Evolutionary conservation across 2,329 filamentous ascomycete genomes (phyloP).

Genomic region (Teratosphaeria nubilosa): DNA sequence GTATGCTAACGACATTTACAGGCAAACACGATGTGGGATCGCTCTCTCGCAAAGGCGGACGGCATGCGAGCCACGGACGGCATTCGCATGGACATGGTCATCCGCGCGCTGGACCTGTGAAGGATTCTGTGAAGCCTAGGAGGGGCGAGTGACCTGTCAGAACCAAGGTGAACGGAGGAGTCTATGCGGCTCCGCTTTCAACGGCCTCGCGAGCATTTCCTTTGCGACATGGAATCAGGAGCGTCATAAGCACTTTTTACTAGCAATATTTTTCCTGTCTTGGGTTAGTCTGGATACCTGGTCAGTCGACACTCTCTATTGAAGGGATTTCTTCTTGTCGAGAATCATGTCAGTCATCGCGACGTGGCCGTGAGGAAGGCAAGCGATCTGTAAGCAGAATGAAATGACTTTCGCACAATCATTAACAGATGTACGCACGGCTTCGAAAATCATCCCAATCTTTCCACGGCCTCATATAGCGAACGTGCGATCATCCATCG

Average conservation of each 20-base stretch:
- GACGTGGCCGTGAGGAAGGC: neutral
- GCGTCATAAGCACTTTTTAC: neutral
- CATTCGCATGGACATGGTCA: slow-evolving; percentile 6
- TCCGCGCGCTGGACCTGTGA: slow-evolving; percentile 7
- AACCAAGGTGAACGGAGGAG: no score
- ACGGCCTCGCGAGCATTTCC: neutral
- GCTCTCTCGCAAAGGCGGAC: slow-evolving; percentile 21
- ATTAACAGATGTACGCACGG: no score
- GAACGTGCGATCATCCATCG: no score
- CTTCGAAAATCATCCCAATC: no score
- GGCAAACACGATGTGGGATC: slow-evolving; percentile 44
- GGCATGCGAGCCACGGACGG: neutral
- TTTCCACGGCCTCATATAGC: no score
- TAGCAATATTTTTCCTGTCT: neutral
- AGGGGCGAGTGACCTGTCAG: slow-evolving; percentile 6
- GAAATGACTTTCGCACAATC: neutral
- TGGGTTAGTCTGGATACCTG: neutral
- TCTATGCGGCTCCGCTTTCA: no score
- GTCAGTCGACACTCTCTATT: neutral
- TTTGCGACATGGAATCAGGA: neutral
- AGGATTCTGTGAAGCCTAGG: slow-evolving; percentile 5
- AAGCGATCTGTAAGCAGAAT: neutral
- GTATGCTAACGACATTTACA: slow-evolving; percentile 12
- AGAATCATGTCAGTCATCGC: neutral
- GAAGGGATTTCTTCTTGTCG: neutral